Evolutionary conservation across 2,329 filamentous ascomycete genomes (phyloP).

Genomic region (Nectriaceae sp.): DNA sequence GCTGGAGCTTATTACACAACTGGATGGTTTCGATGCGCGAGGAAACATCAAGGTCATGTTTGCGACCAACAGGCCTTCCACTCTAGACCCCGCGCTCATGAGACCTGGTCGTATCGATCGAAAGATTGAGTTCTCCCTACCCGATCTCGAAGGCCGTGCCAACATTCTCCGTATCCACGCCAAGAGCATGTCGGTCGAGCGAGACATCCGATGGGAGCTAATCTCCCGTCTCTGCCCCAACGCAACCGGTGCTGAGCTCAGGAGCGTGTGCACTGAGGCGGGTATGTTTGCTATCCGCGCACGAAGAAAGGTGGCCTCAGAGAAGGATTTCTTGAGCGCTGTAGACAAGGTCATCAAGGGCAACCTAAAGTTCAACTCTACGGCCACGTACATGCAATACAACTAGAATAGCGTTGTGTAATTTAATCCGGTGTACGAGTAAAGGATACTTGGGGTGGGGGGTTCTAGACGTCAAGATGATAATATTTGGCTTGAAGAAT

Average conservation of each 20-base stretch:
- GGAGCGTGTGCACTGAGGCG: constrained; percentile 95
- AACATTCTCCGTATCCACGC: constrained; percentile 98
- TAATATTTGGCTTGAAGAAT: constrained; percentile 16
- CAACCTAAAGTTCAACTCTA: constrained; percentile 99
- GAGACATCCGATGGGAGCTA: constrained; percentile 98
- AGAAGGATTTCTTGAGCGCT: constrained; percentile 97
- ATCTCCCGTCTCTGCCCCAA: constrained; percentile 97
- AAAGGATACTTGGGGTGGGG: constrained; percentile 25
- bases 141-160: constrained; percentile 93
- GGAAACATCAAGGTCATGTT: constrained; percentile 99
- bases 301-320: constrained; percentile 93
- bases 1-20: constrained; percentile 95
- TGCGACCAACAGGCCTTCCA: constrained; percentile 94
- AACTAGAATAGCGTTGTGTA: constrained; percentile 63
- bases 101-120: constrained; percentile 95
- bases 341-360: constrained; percentile 99
- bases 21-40: constrained; percentile 93
- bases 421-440: constrained; percentile 38
- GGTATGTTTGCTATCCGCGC: constrained; percentile 98
- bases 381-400: constrained; percentile 98
- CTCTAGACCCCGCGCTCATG: constrained; percentile 95
- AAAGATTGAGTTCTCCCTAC: constrained; percentile 98
- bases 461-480: constrained; percentile 27
- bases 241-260: constrained; percentile 91
- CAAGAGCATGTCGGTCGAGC: constrained; percentile 99